Conservation (phyloP, 352 stramenopile genomes). For the Halophytophthora polymorphica region DNA sequence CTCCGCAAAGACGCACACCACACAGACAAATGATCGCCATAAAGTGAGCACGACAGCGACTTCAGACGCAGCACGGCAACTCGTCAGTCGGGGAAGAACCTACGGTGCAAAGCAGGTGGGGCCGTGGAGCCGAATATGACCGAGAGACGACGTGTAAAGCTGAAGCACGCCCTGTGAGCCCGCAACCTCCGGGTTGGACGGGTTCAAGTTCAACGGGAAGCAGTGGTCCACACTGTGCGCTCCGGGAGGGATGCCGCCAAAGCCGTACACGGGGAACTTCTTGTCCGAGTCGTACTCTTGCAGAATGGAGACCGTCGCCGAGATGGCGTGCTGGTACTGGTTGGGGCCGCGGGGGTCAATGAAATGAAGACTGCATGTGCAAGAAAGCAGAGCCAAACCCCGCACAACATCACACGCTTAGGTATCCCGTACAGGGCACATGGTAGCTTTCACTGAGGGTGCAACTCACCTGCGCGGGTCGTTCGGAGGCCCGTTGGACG, state of each 20-base stretch:
- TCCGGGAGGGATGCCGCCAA: conserved; percentile 78
- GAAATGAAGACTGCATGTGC: conserved; percentile 54
- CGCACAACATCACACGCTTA: neutral
- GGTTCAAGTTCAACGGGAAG: conserved; percentile 85
- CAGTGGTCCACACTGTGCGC: conserved; percentile 79
- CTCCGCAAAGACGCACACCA: neutral
- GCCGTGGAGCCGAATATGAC: conserved; percentile 48
- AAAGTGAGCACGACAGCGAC: neutral
- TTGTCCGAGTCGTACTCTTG: conserved; percentile 75
- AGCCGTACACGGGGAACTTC: conserved; percentile 71
- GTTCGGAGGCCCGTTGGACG: conserved; percentile 54
- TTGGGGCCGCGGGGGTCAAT: conserved; percentile 64
- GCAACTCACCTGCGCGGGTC: conserved; percentile 36
- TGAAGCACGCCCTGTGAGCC: conserved; percentile 73
- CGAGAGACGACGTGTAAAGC: conserved; percentile 53
- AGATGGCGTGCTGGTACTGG: conserved; percentile 75
- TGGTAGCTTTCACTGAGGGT: neutral
- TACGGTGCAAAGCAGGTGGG: conserved; percentile 61
- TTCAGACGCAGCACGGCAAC: conserved; percentile 3
- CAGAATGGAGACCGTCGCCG: conserved; percentile 58
- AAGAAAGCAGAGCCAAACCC: neutral
- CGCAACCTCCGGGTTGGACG: conserved; percentile 64
- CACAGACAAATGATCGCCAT: neutral
- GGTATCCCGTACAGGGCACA: neutral
- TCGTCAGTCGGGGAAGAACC: conserved; percentile 4